Evolutionary conservation across 441 rosid genomes (phyloP), one percentile per base, ranked within the genome.

Genomic region (Geranium incanum): DNA sequence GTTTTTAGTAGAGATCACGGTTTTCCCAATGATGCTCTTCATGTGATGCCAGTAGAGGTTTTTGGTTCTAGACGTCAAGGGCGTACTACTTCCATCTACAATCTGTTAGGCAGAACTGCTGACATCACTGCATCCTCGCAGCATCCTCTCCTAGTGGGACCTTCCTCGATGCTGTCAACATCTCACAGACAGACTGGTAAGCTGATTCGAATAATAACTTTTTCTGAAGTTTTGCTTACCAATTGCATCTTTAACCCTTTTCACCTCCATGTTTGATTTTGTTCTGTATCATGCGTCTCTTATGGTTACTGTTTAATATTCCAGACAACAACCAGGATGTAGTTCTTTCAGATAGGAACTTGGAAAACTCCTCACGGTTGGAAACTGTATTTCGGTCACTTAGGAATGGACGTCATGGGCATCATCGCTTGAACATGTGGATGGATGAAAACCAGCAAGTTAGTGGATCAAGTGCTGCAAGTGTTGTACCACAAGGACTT

Each of bases 1-100:
- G 97, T 92, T 82, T 88, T 92, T 75, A 87, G 93, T 63, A 87
- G 97, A 84, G 93, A 92, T 73, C 85, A 90, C 78, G 82, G 83
- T 84, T 95, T 95, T 80, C 82, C 92, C 39, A 88, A 86, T 82
- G 98, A 95, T 73, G 84, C 96, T 65, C 91, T 95, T 55, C 98
- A 84, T 80, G 92, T 95, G 71, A 95, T 95, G 98, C 99, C 98
- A 18, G 98, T 92, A 75, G 99, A 95, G 79, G 88, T 92, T 82
- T 92, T 92, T 79, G 97, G 99, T 78, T 95, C 99, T 21, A 86
- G 98, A 76, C 98, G 97, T 78, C 99, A 85, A 80, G 95, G 96
- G 13, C 88, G 99, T 68, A 92, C 96, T 16, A 88, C 99, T 62
- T 95, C 99, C 60, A 95, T 95, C 71, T 95, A 95, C 82, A 91